Evolutionary conservation across 2,329 filamentous ascomycete species (phyloP).

Genomic region (Alternaria alternata): DNA sequence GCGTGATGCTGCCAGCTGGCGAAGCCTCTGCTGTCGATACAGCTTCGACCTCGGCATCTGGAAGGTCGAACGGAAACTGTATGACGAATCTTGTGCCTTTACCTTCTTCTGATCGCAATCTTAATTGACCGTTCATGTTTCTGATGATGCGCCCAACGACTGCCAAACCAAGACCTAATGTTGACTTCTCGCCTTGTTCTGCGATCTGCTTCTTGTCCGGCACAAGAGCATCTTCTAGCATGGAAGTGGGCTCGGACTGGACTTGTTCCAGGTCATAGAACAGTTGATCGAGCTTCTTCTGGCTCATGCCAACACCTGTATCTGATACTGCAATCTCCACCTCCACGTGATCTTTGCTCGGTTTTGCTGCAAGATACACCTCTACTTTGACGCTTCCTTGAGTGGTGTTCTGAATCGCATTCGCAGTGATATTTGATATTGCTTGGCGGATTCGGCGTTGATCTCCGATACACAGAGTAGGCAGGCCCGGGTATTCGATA

Average conservation of each 20-base stretch:
- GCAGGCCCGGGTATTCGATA: slow-evolving; percentile 72
- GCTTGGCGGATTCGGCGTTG: slow-evolving; percentile 81
- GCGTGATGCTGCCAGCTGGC: slow-evolving; percentile 33
- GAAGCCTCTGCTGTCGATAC: slow-evolving; percentile 5
- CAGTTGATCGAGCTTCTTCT: slow-evolving; percentile 64
- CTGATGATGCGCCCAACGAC: slow-evolving; percentile 84
- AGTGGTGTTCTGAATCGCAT: slow-evolving; percentile 81
- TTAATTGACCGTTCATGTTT: slow-evolving; percentile 90
- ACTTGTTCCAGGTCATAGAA: slow-evolving; percentile 74
- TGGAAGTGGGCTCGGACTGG: slow-evolving; percentile 38
- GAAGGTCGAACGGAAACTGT: slow-evolving; percentile 76
- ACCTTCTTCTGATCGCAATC: slow-evolving; percentile 82
- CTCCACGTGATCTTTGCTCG: slow-evolving; percentile 61
- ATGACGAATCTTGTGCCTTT: slow-evolving; percentile 85
- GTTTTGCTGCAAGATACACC: slow-evolving; percentile 62
- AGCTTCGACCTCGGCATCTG: slow-evolving; percentile 47
- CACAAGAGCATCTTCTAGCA: slow-evolving; percentile 43
- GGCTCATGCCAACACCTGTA: slow-evolving; percentile 72
- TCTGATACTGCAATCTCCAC: slow-evolving; percentile 81
- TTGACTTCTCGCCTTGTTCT: slow-evolving; percentile 53
- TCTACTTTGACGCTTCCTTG: slow-evolving; percentile 75
- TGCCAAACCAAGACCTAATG: slow-evolving; percentile 83
- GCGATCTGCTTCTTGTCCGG: slow-evolving; percentile 43
- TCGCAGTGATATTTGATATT: slow-evolving; percentile 82
- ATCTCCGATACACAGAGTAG: slow-evolving; percentile 77